phyloP scores from a whole-genome alignment of 495 filamentous ascomycete genomes.

The Neurospora sp. region DNA sequence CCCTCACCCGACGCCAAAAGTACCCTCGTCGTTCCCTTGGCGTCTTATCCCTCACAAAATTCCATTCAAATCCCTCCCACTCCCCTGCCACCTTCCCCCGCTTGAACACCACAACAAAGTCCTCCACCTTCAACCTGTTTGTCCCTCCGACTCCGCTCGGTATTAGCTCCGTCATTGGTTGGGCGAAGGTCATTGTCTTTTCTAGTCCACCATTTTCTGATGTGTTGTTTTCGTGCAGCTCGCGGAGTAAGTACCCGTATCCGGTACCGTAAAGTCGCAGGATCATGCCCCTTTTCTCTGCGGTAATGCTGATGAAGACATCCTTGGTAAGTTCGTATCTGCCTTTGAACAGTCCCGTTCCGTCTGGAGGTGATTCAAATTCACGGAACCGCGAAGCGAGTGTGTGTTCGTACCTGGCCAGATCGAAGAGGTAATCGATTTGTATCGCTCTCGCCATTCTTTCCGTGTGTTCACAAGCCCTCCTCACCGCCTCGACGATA shows the following conservation, averaged over 20 bases:
- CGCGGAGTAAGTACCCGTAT: conserved; percentile 4
- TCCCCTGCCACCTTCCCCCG: neutral
- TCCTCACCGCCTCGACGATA: neutral
- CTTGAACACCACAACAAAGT: conserved; percentile 5
- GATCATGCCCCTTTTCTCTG: neutral
- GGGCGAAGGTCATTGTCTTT: conserved; percentile 8
- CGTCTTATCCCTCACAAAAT: neutral
- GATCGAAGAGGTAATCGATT: neutral
- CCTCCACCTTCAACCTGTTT: conserved; percentile 1
- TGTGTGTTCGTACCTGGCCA: neutral
- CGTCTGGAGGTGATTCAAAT: no score
- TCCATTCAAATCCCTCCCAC: neutral
- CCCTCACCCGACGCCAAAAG: neutral
- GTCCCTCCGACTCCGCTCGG: conserved; percentile 5
- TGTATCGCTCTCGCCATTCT: neutral
- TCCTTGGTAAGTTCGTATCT: neutral
- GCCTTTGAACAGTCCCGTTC: no score
- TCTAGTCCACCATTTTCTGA: neutral
- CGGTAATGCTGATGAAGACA: neutral
- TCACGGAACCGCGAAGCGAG: neutral
- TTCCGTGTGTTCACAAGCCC: neutral
- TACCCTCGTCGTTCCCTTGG: neutral
- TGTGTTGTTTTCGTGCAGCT: neutral
- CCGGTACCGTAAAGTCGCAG: neutral
- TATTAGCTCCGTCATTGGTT: conserved; percentile 6